A percentile compares a stretch with the other conserved stretches of the same genome.
These are phyloP conservation scores for Boehmeria nivea DNA, from an alignment of 306 rosid genomes.

Conservation along the genomic window DNA sequence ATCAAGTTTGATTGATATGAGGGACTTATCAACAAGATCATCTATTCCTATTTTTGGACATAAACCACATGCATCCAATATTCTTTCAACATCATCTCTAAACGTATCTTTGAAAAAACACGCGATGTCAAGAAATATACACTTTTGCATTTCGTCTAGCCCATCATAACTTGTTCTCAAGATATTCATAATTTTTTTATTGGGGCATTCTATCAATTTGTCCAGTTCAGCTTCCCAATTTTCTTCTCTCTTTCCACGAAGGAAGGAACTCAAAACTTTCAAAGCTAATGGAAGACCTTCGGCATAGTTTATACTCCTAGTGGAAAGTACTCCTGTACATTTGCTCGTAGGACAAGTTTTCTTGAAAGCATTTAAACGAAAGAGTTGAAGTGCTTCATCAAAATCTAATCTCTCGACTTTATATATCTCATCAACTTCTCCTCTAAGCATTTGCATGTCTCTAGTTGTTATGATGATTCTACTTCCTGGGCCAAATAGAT, in stretches of 20 bases:
- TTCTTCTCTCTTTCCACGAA: not conserved
- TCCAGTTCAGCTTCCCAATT: not conserved
- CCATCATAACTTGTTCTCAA: slow-evolving; percentile 23
- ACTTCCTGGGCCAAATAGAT: slow-evolving; percentile 9
- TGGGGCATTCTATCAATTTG: slow-evolving; percentile 1
- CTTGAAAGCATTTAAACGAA: slow-evolving; percentile 8
- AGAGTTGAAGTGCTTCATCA: slow-evolving; percentile 10
- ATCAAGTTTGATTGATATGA: slow-evolving; percentile 13
- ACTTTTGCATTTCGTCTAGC: slow-evolving; percentile 10
- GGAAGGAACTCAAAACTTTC: not conserved
- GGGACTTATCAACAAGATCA: slow-evolving; percentile 35
- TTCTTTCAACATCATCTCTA: slow-evolving; percentile 11
- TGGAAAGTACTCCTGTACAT: not conserved
- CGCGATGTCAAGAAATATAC: slow-evolving; percentile 21
- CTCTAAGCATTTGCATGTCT: not conserved
- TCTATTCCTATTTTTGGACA: slow-evolving; percentile 28
- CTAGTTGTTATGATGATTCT: slow-evolving; percentile 20
- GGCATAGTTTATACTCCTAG: not conserved
- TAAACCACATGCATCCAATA: slow-evolving; percentile 21
- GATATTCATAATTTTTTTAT: not conserved
- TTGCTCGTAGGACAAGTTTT: not conserved
- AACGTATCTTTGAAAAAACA: slow-evolving; percentile 43
- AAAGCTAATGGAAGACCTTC: not conserved
- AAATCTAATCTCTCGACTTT: slow-evolving; percentile 1
- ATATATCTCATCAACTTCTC: not conserved